Conservation (phyloP, 108 stramenopile genomes). For the Heterococcus sp. region DNA sequence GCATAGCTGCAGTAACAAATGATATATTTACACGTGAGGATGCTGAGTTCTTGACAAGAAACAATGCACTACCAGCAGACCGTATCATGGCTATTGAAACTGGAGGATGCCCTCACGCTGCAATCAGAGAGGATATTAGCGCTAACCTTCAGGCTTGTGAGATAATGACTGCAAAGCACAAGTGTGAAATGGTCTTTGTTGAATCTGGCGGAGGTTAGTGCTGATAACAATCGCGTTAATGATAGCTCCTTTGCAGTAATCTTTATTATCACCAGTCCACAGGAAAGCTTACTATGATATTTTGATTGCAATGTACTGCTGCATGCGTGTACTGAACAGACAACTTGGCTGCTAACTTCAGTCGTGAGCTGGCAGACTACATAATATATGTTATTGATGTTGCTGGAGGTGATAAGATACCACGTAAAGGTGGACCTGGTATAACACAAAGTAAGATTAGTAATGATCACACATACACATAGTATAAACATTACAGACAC, state of each 20-base stretch:
- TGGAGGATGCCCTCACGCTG: conserved; percentile 97
- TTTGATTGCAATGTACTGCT: too few relatives aligned
- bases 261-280: too few relatives aligned
- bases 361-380: conserved; percentile 87
- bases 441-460: conserved; percentile 94
- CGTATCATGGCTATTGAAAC: conserved; percentile 92
- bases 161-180: conserved; percentile 69
- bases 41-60: conserved; percentile 81
- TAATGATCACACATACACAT: too few relatives aligned
- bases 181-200: conserved; percentile 71
- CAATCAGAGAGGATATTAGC: conserved; percentile 88
- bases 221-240: not conserved
- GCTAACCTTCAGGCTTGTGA: conserved; percentile 90
- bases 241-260: not conserved
- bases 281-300: too few relatives aligned
- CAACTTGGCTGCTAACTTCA: conserved; percentile 95
- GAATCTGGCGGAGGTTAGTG: conserved; percentile 79
- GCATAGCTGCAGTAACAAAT: conserved; percentile 73
- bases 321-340: too few relatives aligned
- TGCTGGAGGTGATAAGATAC: conserved; percentile 96
- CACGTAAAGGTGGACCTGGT: conserved; percentile 96
- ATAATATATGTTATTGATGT: conserved; percentile 98
- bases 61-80: conserved; percentile 66
- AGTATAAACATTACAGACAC: too few relatives aligned
- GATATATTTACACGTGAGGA: conserved; percentile 98